phyloP scores from a whole-genome alignment of 805 yeast genomes.

The Komagataella ulmi region DNA sequence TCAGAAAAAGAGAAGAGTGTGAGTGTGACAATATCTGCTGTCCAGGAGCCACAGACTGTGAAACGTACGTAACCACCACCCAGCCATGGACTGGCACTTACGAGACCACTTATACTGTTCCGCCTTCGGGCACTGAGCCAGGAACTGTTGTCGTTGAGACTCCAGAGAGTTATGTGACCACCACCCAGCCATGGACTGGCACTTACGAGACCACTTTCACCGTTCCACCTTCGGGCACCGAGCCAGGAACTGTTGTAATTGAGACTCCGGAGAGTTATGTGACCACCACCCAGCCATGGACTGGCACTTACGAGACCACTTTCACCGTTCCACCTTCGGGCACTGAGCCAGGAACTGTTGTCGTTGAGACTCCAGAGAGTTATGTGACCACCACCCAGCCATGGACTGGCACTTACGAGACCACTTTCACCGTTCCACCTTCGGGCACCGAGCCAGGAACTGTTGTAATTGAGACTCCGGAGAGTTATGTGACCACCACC shows the following conservation, averaged over 20 bases:
- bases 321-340: too few species aligned
- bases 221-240: not conserved
- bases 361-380: too few species aligned
- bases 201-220: not conserved
- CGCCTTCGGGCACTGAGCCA: not conserved
- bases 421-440: too few species aligned
- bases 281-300: too few species aligned
- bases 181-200: not conserved
- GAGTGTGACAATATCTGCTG: not conserved
- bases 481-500: too few species aligned
- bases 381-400: too few species aligned
- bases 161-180: not conserved
- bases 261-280: not conserved
- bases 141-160: not conserved
- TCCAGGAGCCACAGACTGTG: not conserved
- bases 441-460: too few species aligned
- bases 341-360: too few species aligned
- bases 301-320: too few species aligned
- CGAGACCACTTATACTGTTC: not conserved
- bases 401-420: too few species aligned
- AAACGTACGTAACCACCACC: not conserved
- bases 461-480: too few species aligned
- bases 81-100: not conserved
- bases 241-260: not conserved
- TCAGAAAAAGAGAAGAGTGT: too few species aligned